Percentiles rank a stretch among this genome's conserved stretches.
Evolutionary conservation across 2,329 filamentous ascomycete species (phyloP).

Genomic region (Setomelanomma holmii): DNA sequence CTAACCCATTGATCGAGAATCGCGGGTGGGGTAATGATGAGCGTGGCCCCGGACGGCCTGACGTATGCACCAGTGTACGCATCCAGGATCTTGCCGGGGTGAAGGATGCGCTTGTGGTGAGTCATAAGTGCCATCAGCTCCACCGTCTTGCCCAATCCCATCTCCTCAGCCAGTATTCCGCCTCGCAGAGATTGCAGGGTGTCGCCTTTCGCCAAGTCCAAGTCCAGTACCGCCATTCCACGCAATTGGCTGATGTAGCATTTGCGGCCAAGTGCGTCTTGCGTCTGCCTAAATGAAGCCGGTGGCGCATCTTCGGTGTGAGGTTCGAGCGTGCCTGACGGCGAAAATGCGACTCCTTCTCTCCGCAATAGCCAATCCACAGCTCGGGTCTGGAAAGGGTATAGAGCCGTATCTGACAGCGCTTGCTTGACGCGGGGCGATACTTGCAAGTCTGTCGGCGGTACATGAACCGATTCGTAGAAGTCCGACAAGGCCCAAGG

Average conservation of each 20-base stretch:
- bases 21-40: conserved; percentile 68
- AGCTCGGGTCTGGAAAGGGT: conserved; percentile 75
- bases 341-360: conserved; percentile 65
- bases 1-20: conserved; percentile 70
- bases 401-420: conserved; percentile 58
- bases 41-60: conserved; percentile 61
- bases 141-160: conserved; percentile 83
- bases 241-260: conserved; percentile 70
- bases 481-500: conserved; percentile 65
- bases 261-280: conserved; percentile 56
- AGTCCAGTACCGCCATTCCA: conserved; percentile 63
- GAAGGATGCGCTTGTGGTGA: conserved; percentile 60
- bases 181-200: conserved; percentile 54
- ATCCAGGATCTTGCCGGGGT: conserved; percentile 42
- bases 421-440: conserved; percentile 39
- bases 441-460: conserved; percentile 52
- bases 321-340: conserved; percentile 19
- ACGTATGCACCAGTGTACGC: conserved; percentile 54
- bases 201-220: conserved; percentile 51
- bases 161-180: conserved; percentile 79
- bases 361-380: conserved; percentile 73
- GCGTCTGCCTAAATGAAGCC: conserved; percentile 54
- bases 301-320: conserved; percentile 33
- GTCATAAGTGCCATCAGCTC: conserved; percentile 76
- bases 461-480: conserved; percentile 72